phyloP scores from a whole-genome alignment of 805 yeast genomes.

The Wickerhamiella allomyrinae region DNA sequence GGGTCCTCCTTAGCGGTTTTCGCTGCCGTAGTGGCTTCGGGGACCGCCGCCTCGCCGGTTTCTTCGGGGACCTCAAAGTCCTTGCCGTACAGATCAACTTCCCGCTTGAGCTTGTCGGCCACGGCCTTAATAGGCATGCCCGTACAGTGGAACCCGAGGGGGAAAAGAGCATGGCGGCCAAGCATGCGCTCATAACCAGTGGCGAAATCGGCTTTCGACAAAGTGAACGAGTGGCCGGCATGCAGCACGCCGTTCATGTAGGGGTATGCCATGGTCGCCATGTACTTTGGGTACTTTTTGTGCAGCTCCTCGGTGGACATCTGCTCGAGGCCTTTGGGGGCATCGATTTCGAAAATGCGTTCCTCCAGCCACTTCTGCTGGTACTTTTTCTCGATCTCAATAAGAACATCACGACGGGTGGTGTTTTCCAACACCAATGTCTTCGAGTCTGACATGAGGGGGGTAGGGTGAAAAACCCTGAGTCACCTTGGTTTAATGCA shows the following conservation, averaged over 20 bases:
- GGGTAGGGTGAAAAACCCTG: not conserved
- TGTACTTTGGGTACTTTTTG: slow-evolving; percentile 67
- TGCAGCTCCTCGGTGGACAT: slow-evolving; percentile 58
- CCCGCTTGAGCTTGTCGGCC: slow-evolving; percentile 90
- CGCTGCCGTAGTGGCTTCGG: slow-evolving; percentile 14
- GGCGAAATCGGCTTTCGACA: slow-evolving; percentile 85
- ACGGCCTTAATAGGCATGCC: slow-evolving; percentile 96
- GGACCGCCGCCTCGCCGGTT: slow-evolving; percentile 25
- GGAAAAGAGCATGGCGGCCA: slow-evolving; percentile 85
- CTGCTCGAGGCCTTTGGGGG: slow-evolving; percentile 45
- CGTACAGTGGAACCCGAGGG: slow-evolving; percentile 97
- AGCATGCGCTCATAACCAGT: slow-evolving; percentile 89
- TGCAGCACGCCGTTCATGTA: slow-evolving; percentile 98
- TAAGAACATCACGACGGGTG: slow-evolving; percentile 85
- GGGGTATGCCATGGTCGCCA: slow-evolving; percentile 94
- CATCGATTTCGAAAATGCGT: slow-evolving; percentile 72
- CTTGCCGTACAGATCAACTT: slow-evolving; percentile 76
- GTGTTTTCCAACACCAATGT: slow-evolving; percentile 40
- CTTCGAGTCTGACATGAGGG: slow-evolving; percentile 15
- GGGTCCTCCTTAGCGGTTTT: slow-evolving; percentile 49
- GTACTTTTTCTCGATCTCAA: slow-evolving; percentile 76
- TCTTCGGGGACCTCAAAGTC: slow-evolving; percentile 39
- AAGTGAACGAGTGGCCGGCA: slow-evolving; percentile 93
- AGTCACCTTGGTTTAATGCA: too few relatives aligned
- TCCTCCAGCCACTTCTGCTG: slow-evolving; percentile 81